Evolutionary conservation across 345 rosid species (phyloP).

Genomic region (Abelmoschus esculentus): DNA sequence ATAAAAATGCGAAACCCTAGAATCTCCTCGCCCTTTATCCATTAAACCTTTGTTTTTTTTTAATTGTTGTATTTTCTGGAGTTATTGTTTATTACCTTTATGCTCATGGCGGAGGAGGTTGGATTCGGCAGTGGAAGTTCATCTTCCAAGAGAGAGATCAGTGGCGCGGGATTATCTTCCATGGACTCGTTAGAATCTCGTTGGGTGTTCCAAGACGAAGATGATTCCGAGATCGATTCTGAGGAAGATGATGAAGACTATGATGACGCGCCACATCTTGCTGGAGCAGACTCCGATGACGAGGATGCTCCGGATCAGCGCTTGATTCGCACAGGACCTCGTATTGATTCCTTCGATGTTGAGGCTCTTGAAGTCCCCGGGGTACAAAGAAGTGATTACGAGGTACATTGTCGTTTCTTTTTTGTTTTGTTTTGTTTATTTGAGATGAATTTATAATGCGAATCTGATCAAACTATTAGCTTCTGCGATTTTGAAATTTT

Average conservation of each 20-base stretch:
- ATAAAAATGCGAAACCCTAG: constrained; percentile 2
- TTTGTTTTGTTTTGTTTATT: not conserved
- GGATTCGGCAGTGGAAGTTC: constrained; percentile 38
- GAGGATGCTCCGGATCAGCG: constrained; percentile 70
- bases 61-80: not conserved
- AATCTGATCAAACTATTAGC: not conserved
- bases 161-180: constrained; percentile 44
- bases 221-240: constrained; percentile 60
- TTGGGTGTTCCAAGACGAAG: constrained; percentile 92
- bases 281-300: constrained; percentile 69
- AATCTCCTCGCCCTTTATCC: not conserved
- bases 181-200: constrained; percentile 83
- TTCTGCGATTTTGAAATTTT: not conserved
- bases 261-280: constrained; percentile 16
- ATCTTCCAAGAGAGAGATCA: constrained; percentile 37
- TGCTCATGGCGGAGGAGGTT: constrained; percentile 51
- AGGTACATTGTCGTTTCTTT: constrained; percentile 34
- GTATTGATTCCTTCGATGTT: constrained; percentile 86
- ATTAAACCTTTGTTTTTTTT: not conserved
- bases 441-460: not conserved
- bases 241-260: constrained; percentile 37
- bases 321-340: constrained; percentile 84
- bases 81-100: not conserved
- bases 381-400: constrained; percentile 60
- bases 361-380: constrained; percentile 96